phyloP scores from a whole-genome alignment of 106 monocot genomes.

The Acorus gramineus region DNA sequence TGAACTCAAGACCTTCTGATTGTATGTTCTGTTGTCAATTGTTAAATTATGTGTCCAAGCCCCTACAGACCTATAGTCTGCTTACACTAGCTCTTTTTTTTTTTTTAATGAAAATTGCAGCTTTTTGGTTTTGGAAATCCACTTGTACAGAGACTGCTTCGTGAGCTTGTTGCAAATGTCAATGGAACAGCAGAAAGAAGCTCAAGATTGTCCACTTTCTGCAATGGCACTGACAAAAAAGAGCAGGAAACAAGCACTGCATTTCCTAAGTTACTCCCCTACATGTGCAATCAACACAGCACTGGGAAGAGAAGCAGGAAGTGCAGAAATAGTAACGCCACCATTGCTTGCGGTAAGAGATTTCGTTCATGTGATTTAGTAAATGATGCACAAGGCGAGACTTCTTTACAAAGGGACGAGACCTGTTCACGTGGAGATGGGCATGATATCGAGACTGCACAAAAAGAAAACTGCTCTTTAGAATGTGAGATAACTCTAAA shows the following conservation, averaged over 20 bases:
- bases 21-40: too few species aligned
- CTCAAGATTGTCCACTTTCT: conserved; percentile 6
- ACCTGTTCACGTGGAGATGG: conserved; percentile 2
- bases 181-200: conserved; percentile 25
- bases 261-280: conserved; percentile 18
- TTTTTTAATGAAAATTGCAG: conserved; percentile 30
- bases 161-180: conserved; percentile 55
- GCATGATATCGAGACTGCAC: background rate
- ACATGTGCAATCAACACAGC: conserved; percentile 20
- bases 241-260: conserved; percentile 5
- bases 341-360: conserved; percentile 31
- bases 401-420: conserved; percentile 7
- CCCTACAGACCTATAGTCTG: background rate
- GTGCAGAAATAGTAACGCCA: conserved; percentile 3
- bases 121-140: conserved; percentile 92
- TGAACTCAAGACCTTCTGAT: too few species aligned
- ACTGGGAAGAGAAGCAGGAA: conserved; percentile 44
- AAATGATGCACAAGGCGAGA: background rate
- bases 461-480: conserved; percentile 1
- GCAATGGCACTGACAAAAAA: conserved; percentile 10
- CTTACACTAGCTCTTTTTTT: conserved; percentile 6
- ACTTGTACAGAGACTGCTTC: conserved; percentile 77
- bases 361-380: conserved; percentile 7
- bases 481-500: background rate
- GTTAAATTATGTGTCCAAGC: too few species aligned